A percentile compares a stretch with the other conserved stretches of the same genome.
phyloP scores from a whole-genome alignment of 2,329 filamentous ascomycete species.

The Cytospora piceicola region DNA sequence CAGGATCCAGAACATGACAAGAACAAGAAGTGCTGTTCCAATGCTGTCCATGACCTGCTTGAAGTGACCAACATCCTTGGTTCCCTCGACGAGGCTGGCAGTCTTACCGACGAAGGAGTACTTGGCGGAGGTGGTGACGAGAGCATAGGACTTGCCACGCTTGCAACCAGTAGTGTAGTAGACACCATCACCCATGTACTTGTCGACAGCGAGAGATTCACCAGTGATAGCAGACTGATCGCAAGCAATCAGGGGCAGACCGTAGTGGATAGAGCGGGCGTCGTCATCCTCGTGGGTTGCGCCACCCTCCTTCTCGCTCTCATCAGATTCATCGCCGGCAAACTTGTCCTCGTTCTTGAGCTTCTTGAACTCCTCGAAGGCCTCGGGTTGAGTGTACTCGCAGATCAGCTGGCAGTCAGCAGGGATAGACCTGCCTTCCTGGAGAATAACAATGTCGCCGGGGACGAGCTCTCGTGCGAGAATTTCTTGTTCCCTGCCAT shows the following conservation, averaged over 20 bases:
- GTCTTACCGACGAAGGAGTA: slow-evolving; percentile 79
- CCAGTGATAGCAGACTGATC: slow-evolving; percentile 67
- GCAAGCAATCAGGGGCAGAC: slow-evolving; percentile 26
- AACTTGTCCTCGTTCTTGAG: slow-evolving; percentile 67
- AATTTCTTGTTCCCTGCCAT: slow-evolving; percentile 68
- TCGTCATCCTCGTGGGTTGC: slow-evolving; percentile 18
- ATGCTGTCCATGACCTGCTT: slow-evolving; percentile 86
- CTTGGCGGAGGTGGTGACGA: slow-evolving; percentile 69
- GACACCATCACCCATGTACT: slow-evolving; percentile 75
- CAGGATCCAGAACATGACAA: slow-evolving; percentile 79
- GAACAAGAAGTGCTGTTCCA: slow-evolving; percentile 71
- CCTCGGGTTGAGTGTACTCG: slow-evolving; percentile 68
- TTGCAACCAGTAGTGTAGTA: slow-evolving; percentile 85
- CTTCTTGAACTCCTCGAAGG: slow-evolving; percentile 49
- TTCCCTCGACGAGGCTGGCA: slow-evolving; percentile 73
- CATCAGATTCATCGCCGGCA: slow-evolving; percentile 30
- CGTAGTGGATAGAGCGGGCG: slow-evolving; percentile 24
- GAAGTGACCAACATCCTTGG: slow-evolving; percentile 75
- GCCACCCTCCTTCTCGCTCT: slow-evolving; percentile 13
- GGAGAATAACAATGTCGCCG: slow-evolving; percentile 71
- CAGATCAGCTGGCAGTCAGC: slow-evolving; percentile 72
- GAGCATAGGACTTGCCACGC: slow-evolving; percentile 75
- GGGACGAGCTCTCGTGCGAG: slow-evolving; percentile 72
- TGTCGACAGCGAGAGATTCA: slow-evolving; percentile 78
- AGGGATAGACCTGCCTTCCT: slow-evolving; percentile 70